A percentile compares a stretch with the other conserved stretches of the same genome.
These are phyloP conservation scores for Neofusicoccum umdonicola DNA, from an alignment of 2,329 filamentous ascomycete genomes.

Conservation along the genomic window DNA sequence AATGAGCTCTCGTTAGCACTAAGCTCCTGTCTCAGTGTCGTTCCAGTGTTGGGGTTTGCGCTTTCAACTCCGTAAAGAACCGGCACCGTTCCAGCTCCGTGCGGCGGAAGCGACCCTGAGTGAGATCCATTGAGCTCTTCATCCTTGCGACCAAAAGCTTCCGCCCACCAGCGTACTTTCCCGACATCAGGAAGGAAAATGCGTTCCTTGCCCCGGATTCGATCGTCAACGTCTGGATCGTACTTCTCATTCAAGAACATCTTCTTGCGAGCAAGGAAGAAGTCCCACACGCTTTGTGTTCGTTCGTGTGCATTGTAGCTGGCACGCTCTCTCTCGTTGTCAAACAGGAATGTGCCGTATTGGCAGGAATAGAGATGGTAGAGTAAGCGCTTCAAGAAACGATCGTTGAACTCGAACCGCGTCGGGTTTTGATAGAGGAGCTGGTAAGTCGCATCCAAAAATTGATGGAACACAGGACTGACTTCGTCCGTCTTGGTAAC, in stretches of 20 bases:
- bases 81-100: conserved; percentile 25
- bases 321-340: conserved; percentile 84
- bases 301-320: conserved; percentile 67
- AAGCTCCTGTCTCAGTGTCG: conserved; percentile 25
- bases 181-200: conserved; percentile 75
- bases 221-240: conserved; percentile 72
- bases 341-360: conserved; percentile 94
- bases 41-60: conserved; percentile 31
- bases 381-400: conserved; percentile 81
- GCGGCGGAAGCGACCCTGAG: conserved; percentile 26
- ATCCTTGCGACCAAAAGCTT: conserved; percentile 80
- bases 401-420: conserved; percentile 94
- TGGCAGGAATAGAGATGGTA: conserved; percentile 96
- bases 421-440: conserved; percentile 79
- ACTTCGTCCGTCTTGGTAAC: conserved; percentile 84
- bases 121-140: conserved; percentile 84
- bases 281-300: conserved; percentile 91
- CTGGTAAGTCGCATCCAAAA: conserved; percentile 91
- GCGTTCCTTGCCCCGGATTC: conserved; percentile 73
- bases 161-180: conserved; percentile 91
- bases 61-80: conserved; percentile 36
- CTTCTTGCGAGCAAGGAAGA: conserved; percentile 76
- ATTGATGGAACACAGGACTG: conserved; percentile 96
- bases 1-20: conserved; percentile 24
- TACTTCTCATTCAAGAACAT: conserved; percentile 85